phyloP scores from a whole-genome alignment of 108 stramenopile genomes.

The Skeletonema costatum region DNA sequence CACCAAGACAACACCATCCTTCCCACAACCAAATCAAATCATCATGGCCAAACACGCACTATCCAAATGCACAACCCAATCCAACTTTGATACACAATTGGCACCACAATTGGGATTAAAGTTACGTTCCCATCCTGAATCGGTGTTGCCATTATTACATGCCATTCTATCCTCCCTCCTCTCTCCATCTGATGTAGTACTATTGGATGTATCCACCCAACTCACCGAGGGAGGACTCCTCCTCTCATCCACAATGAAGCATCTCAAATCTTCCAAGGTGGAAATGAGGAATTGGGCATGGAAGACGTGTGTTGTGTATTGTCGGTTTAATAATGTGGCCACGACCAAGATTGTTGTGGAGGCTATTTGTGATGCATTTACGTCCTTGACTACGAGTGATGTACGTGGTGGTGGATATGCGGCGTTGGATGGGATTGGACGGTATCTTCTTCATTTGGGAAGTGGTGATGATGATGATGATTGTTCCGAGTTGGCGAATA shows the following conservation, averaged over 20 bases:
- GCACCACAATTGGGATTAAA: conserved; percentile 33
- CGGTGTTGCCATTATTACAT: conserved; percentile 7
- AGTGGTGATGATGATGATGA: neutral
- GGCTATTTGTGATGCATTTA: conserved; percentile 27
- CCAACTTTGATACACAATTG: conserved; percentile 17
- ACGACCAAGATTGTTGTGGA: conserved; percentile 6
- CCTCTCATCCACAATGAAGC: conserved; percentile 25
- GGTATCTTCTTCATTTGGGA: conserved; percentile 1
- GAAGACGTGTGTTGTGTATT: conserved; percentile 18
- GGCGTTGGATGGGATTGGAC: conserved; percentile 41
- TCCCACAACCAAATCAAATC: conserved; percentile 14
- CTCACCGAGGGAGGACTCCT: conserved; percentile 17
- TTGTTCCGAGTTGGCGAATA: conserved; percentile 12
- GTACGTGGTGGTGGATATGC: conserved; percentile 46
- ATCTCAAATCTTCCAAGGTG: conserved; percentile 41
- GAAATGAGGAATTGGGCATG: conserved; percentile 31
- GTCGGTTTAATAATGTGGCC: neutral
- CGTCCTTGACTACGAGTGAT: conserved; percentile 36
- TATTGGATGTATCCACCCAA: conserved; percentile 8
- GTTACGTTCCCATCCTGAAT: conserved; percentile 38
- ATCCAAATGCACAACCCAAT: neutral
- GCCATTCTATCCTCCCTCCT: conserved; percentile 11
- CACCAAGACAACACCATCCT: neutral
- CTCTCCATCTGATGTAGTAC: neutral
- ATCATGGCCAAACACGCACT: conserved; percentile 9